Percentiles rank a stretch among this genome's conserved stretches.
Evolutionary conservation across 805 yeast species (phyloP).

Genomic region (Metschnikowia vanudenii): DNA sequence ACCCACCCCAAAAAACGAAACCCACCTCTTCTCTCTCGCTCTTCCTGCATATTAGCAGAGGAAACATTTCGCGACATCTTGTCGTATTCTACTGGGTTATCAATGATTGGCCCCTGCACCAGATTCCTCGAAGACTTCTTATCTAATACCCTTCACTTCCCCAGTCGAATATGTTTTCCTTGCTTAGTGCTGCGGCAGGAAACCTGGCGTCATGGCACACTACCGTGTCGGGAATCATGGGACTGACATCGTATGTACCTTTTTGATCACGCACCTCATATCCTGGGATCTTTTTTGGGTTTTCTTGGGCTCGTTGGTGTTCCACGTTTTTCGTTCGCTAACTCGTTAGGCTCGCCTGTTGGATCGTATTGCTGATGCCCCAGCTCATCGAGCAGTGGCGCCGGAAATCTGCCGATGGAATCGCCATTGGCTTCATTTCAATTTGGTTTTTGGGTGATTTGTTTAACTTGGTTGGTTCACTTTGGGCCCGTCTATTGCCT

Average conservation of each 20-base stretch:
- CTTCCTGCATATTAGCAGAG: too few relatives aligned
- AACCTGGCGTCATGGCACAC: slow-evolving; percentile 28
- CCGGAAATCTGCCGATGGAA: slow-evolving; percentile 71
- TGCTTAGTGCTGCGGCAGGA: slow-evolving; percentile 8
- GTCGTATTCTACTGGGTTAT: too few relatives aligned
- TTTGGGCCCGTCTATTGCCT: slow-evolving; percentile 70
- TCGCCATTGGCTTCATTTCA: slow-evolving; percentile 62
- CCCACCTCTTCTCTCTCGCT: too few relatives aligned
- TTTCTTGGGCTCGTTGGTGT: too few relatives aligned
- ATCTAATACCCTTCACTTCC: not conserved
- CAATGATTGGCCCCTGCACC: not conserved
- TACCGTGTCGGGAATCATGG: slow-evolving; percentile 60
- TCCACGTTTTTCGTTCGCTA: too few relatives aligned
- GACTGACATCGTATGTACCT: slow-evolving; percentile 54
- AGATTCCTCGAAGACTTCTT: not conserved
- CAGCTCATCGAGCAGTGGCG: slow-evolving; percentile 82
- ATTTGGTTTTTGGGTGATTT: slow-evolving; percentile 76
- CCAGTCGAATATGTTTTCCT: slow-evolving; percentile 2
- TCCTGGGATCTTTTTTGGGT: not conserved
- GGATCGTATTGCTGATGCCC: slow-evolving; percentile 74
- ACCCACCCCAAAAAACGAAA: too few relatives aligned
- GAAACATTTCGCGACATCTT: too few relatives aligned
- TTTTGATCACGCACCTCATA: not conserved
- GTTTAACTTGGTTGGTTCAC: slow-evolving; percentile 62
- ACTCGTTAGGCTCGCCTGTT: slow-evolving; percentile 74